Conservation (phyloP, 495 filamentous ascomycete species). For the Xylaria castorea region DNA sequence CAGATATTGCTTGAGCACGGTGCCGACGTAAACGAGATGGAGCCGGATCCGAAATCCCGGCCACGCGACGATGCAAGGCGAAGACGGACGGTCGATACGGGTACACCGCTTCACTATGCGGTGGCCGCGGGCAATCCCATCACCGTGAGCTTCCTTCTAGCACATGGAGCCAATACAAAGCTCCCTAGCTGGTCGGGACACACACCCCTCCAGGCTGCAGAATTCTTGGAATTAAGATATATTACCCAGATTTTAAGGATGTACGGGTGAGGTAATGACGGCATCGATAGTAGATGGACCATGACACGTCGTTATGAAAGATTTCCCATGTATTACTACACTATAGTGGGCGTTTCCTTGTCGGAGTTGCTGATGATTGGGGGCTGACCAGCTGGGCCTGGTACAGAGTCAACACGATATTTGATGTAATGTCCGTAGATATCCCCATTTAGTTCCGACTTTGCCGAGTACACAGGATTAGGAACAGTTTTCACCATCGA, state of each 20-base stretch:
- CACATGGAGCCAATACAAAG: conserved; percentile 29
- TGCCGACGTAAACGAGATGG: conserved; percentile 33
- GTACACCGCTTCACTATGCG: conserved; percentile 31
- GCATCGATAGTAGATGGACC: conserved; percentile 14
- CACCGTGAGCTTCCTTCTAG: conserved; percentile 29
- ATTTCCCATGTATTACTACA: conserved; percentile 26
- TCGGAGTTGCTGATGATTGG: conserved; percentile 14
- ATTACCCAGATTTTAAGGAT: conserved; percentile 30
- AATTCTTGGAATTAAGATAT: conserved; percentile 20
- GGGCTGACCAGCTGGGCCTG: not conserved
- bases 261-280: conserved; percentile 25
- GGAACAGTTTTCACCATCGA: not conserved
- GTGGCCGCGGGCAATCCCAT: conserved; percentile 27
- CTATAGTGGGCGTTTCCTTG: not conserved
- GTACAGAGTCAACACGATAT: conserved; percentile 9
- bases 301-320: conserved; percentile 17
- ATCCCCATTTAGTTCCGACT: not conserved
- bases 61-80: conserved; percentile 27
- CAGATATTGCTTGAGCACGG: conserved; percentile 28
- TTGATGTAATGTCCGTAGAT: not conserved
- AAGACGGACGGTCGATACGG: conserved; percentile 27
- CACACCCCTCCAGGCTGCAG: conserved; percentile 29
- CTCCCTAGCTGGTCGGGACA: conserved; percentile 31
- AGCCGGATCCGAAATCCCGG: conserved; percentile 29
- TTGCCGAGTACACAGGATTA: not conserved